Conservation (phyloP, 176 grass and related monocot species). For the Aegilops umbellulata region DNA sequence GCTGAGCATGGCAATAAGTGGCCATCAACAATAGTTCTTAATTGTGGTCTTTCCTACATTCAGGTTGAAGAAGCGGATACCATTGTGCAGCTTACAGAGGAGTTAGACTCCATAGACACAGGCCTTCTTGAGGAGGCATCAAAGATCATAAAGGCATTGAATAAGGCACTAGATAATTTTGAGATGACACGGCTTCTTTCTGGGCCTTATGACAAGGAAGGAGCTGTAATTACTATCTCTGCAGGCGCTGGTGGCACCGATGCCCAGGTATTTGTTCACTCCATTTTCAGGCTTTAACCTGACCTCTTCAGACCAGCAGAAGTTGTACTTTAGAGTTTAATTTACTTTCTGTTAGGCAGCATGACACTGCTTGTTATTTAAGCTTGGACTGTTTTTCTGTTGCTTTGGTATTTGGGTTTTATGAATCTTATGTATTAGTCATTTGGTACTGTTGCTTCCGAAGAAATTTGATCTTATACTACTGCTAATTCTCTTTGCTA, state of each 20-base stretch:
- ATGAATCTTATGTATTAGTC: background rate
- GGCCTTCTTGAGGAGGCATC: constrained; percentile 82
- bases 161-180: constrained; percentile 77
- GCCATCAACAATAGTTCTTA: background rate
- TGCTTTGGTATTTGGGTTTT: constrained; percentile 3
- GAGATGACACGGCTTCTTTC: constrained; percentile 95
- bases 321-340: background rate
- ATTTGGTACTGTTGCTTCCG: background rate
- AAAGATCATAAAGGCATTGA: constrained; percentile 77
- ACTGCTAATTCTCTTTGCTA: background rate
- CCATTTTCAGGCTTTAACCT: background rate
- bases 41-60: constrained; percentile 7
- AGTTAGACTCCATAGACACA: constrained; percentile 77
- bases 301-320: background rate
- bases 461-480: background rate
- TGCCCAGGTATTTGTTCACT: constrained; percentile 62
- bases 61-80: constrained; percentile 96
- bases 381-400: background rate
- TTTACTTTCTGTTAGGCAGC: background rate
- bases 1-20: background rate
- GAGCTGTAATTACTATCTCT: constrained; percentile 85
- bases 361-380: background rate
- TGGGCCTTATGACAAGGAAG: constrained; percentile 97
- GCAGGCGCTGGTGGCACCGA: constrained; percentile 97
- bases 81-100: constrained; percentile 82